Percentiles rank a stretch among this genome's conserved stretches.
These are phyloP conservation scores for Cucumis cinereus DNA, from an alignment of 306 rosid genomes.

Conservation along the genomic window DNA sequence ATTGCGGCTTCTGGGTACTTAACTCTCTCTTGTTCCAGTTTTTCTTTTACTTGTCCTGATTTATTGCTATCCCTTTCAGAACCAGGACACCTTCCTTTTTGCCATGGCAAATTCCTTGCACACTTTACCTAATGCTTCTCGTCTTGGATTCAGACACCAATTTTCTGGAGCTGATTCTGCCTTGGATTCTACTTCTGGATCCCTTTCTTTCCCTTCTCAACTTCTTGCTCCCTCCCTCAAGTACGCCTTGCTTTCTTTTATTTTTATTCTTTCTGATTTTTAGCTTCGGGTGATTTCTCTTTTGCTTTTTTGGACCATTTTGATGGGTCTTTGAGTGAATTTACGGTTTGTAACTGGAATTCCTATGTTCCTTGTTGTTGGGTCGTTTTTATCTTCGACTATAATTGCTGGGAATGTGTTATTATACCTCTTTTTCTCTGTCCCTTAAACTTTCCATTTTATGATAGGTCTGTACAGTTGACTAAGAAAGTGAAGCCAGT, in stretches of 20 bases:
- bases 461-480: constrained; percentile 14
- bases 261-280: background rate
- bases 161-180: constrained; percentile 4
- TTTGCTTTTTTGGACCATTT: background rate
- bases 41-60: background rate
- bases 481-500: constrained; percentile 13
- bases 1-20: background rate
- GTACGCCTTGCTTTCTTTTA: background rate
- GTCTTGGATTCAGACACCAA: constrained; percentile 10
- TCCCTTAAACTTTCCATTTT: background rate
- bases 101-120: constrained; percentile 31
- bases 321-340: background rate
- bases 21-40: background rate
- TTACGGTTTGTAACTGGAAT: background rate
- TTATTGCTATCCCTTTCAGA: background rate
- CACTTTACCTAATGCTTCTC: constrained; percentile 6
- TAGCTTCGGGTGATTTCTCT: background rate
- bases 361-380: background rate
- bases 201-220: constrained; percentile 24
- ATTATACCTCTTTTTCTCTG: background rate
- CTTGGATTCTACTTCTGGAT: constrained; percentile 15
- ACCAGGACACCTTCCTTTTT: background rate
- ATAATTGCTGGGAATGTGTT: background rate
- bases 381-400: background rate
- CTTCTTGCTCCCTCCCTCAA: constrained; percentile 17